Conservation (phyloP, 2,329 filamentous ascomycete genomes). For the Ceratocystiopsis minuta region DNA sequence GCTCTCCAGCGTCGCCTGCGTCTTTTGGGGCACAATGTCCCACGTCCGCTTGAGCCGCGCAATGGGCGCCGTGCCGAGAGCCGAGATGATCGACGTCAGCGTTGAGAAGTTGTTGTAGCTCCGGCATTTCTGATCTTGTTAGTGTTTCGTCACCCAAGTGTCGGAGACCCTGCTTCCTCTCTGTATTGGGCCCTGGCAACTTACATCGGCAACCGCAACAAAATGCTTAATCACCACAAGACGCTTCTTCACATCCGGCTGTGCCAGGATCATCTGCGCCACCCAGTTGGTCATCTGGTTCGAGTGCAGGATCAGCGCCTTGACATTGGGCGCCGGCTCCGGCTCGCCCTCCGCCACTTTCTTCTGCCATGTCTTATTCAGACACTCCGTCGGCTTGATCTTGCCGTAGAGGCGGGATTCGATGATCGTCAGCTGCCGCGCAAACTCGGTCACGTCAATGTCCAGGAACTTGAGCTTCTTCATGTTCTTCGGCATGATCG, state of each 20-base stretch:
- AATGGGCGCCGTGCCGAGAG: constrained; percentile 83
- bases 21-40: constrained; percentile 79
- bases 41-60: constrained; percentile 86
- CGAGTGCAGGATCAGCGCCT: constrained; percentile 88
- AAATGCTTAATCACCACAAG: constrained; percentile 98
- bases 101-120: constrained; percentile 91
- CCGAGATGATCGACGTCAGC: constrained; percentile 92
- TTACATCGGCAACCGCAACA: constrained; percentile 84
- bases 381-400: constrained; percentile 85
- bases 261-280: constrained; percentile 93
- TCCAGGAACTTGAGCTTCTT: constrained; percentile 98
- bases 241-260: constrained; percentile 85
- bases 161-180: no score
- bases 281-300: constrained; percentile 99
- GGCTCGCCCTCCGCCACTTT: constrained; percentile 66
- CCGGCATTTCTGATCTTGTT: constrained; percentile 65
- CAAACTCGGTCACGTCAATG: constrained; percentile 90
- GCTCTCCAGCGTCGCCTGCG: constrained; percentile 60
- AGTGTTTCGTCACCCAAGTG: constrained; percentile 2
- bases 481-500: constrained; percentile 97
- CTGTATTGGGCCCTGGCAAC: no score
- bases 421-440: constrained; percentile 92
- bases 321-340: constrained; percentile 84
- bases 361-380: constrained; percentile 99
- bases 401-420: constrained; percentile 89